phyloP scores from a whole-genome alignment of 345 rosid genomes.

The Populus deltoides region DNA sequence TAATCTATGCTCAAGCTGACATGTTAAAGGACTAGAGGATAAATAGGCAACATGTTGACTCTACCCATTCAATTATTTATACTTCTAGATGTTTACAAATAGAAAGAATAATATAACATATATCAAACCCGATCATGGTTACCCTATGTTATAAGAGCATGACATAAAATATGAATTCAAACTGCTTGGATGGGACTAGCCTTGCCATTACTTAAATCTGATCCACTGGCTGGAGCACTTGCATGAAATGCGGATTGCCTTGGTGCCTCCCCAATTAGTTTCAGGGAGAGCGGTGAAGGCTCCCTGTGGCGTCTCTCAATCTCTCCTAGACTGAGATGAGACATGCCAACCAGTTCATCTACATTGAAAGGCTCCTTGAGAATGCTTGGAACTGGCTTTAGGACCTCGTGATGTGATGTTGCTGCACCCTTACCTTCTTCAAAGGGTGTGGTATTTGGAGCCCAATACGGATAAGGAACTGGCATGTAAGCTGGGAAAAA shows the following conservation, averaged over 20 bases:
- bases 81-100: conserved; percentile 30
- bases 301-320: conserved; percentile 38
- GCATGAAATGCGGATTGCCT: conserved; percentile 84
- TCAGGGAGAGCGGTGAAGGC: conserved; percentile 64
- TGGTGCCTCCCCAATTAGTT: conserved; percentile 63
- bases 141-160: conserved; percentile 18
- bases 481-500: conserved; percentile 55
- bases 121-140: conserved; percentile 17
- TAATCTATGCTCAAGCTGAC: not conserved
- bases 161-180: conserved; percentile 27
- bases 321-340: conserved; percentile 70
- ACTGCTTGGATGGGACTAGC: conserved; percentile 62
- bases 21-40: not conserved
- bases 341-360: conserved; percentile 74
- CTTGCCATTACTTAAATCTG: conserved; percentile 56
- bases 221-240: conserved; percentile 47
- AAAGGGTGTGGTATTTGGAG: conserved; percentile 30
- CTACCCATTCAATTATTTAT: conserved; percentile 24
- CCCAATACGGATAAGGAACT: conserved; percentile 60
- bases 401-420: conserved; percentile 53
- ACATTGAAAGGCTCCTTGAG: conserved; percentile 72
- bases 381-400: conserved; percentile 68
- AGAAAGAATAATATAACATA: conserved; percentile 30
- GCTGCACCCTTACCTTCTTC: conserved; percentile 37
- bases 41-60: conserved; percentile 4